These are phyloP conservation scores for Pythium aristosporum DNA, from an alignment of 352 stramenopile genomes.

Conservation along the genomic window DNA sequence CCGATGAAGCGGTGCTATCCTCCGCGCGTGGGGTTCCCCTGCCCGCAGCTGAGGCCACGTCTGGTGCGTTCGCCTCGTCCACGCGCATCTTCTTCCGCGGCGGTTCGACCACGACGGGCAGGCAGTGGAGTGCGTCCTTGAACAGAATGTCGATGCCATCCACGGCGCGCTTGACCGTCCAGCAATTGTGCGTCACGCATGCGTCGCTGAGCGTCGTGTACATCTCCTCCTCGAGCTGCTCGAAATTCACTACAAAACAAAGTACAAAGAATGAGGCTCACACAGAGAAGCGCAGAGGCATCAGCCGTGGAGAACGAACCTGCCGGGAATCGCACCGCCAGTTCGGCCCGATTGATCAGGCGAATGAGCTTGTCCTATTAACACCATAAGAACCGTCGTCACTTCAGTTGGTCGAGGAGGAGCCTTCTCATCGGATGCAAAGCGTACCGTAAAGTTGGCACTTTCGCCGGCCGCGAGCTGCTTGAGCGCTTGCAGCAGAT, in stretches of 20 bases:
- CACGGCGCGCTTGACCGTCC: constrained; percentile 65
- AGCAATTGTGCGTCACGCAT: constrained; percentile 68
- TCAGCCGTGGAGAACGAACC: constrained; percentile 30
- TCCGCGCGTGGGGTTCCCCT: constrained; percentile 15
- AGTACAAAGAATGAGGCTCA: background rate
- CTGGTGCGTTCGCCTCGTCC: constrained; percentile 27
- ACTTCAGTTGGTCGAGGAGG: no score
- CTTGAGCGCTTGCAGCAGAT: constrained; percentile 66
- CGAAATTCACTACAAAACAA: constrained; percentile 61
- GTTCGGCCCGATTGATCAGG: constrained; percentile 81
- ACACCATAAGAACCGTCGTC: background rate
- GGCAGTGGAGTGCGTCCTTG: constrained; percentile 71
- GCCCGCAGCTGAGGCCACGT: background rate
- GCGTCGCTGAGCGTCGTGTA: constrained; percentile 68
- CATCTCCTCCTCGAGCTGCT: constrained; percentile 80
- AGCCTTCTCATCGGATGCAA: background rate
- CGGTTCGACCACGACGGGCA: constrained; percentile 65
- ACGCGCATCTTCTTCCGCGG: constrained; percentile 67
- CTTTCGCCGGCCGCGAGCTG: constrained; percentile 74
- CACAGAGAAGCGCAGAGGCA: background rate
- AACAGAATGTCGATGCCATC: constrained; percentile 80
- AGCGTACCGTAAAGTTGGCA: constrained; percentile 63
- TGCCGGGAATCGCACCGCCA: constrained; percentile 72
- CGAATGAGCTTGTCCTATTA: constrained; percentile 77
- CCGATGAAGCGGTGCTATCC: constrained; percentile 10